phyloP scores from a whole-genome alignment of 495 filamentous ascomycete species.

The Annulohypoxylon maeteangense region DNA sequence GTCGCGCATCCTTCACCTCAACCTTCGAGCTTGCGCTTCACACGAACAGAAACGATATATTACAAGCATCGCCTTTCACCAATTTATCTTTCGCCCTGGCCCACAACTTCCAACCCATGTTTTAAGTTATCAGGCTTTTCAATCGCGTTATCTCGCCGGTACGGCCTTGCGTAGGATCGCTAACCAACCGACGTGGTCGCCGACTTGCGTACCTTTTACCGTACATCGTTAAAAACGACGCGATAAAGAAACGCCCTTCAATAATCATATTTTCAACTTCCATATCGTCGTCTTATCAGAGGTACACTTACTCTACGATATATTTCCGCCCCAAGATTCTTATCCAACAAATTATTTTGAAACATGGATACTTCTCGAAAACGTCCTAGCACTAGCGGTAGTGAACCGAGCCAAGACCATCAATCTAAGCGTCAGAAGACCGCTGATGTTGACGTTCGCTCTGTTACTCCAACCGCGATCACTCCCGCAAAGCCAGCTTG shows the following conservation, averaged over 20 bases:
- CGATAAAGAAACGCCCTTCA: neutral
- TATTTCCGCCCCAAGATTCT: neutral
- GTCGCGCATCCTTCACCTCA: neutral
- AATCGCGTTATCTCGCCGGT: neutral
- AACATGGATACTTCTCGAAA: conserved; percentile 32
- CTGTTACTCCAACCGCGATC: neutral
- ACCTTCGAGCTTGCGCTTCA: neutral
- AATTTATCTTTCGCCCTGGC: neutral
- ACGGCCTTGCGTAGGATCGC: neutral
- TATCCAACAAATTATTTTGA: neutral
- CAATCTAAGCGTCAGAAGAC: conserved; percentile 50
- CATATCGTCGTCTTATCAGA: too few species aligned
- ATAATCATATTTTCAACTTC: neutral
- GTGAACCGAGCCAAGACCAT: conserved; percentile 27
- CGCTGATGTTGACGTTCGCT: conserved; percentile 16
- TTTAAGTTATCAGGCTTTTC: neutral
- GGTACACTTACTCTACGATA: neutral
- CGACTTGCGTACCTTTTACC: neutral
- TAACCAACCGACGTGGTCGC: neutral
- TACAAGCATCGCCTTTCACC: neutral
- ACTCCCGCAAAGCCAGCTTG: neutral
- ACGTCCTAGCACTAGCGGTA: conserved; percentile 28
- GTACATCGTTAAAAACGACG: neutral
- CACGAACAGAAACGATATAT: neutral
- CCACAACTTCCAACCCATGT: neutral